Evolutionary conservation across 1,139 yeast genomes (phyloP).

Genomic region (Geotrichum aggregatum): DNA sequence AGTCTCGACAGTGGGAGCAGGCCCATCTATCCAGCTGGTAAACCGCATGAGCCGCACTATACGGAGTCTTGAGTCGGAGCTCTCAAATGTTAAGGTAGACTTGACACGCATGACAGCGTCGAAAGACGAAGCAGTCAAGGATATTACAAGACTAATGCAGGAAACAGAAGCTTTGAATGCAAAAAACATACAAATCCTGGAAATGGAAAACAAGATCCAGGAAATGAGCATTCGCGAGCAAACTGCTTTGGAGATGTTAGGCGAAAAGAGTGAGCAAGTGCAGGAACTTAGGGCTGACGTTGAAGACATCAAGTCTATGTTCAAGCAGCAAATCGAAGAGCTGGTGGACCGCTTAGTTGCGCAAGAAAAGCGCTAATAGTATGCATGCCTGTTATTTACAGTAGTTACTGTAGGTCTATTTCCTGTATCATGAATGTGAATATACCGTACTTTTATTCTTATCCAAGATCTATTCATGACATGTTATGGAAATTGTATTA

Average conservation of each 20-base stretch:
- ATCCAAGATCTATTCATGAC: background rate
- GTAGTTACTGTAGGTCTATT: background rate
- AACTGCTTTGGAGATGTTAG: conserved; percentile 68
- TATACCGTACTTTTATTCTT: background rate
- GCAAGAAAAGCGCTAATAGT: background rate
- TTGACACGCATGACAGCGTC: conserved; percentile 51
- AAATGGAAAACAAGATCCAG: conserved; percentile 43
- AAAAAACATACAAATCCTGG: conserved; percentile 42
- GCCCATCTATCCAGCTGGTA: conserved; percentile 56
- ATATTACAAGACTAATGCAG: conserved; percentile 55
- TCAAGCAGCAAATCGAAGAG: conserved; percentile 80
- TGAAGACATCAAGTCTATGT: conserved; percentile 75
- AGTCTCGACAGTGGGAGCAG: conserved; percentile 32
- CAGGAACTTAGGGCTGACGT: conserved; percentile 87
- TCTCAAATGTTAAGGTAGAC: conserved; percentile 62
- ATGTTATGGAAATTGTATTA: background rate
- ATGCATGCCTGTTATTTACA: background rate
- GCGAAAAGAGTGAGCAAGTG: conserved; percentile 83
- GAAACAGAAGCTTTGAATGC: conserved; percentile 48
- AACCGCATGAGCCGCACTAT: conserved; percentile 71
- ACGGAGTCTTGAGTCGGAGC: conserved; percentile 74
- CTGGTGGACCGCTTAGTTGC: conserved; percentile 57
- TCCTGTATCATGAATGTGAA: no score
- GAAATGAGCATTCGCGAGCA: conserved; percentile 43
- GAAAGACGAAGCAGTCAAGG: conserved; percentile 64